A percentile compares a stretch with the other conserved stretches of the same genome.
Conservation (phyloP, 257 asterid species). For the Nicotiana undulata region DNA sequence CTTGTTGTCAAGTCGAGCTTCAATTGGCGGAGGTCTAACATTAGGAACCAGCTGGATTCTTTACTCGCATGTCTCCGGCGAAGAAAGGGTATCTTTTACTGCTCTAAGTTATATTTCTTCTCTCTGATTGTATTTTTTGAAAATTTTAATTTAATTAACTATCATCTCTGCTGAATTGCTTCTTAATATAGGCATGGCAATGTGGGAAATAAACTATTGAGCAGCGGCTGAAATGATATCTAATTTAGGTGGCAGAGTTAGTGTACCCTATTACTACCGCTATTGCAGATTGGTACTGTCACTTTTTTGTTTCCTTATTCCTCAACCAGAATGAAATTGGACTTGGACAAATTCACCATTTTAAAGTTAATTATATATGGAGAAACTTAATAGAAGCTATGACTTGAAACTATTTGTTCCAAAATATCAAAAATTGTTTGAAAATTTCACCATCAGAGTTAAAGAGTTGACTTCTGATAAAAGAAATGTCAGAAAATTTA, state of each 20-base stretch:
- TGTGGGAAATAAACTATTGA: background rate
- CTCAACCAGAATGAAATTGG: background rate
- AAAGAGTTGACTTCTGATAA: background rate
- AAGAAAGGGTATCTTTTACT: conserved; percentile 38
- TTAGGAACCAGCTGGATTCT: conserved; percentile 38
- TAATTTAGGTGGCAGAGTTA: background rate
- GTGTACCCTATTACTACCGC: background rate
- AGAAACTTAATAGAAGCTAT: background rate
- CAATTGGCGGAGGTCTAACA: too few relatives aligned
- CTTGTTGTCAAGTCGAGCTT: too few relatives aligned
- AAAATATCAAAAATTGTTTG: background rate
- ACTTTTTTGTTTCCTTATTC: background rate
- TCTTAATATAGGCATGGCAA: background rate
- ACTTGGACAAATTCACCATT: background rate
- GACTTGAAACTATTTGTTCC: background rate
- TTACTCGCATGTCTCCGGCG: conserved; percentile 40
- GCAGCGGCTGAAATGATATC: background rate
- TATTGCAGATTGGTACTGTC: background rate
- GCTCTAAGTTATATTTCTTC: background rate
- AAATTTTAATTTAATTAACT: background rate
- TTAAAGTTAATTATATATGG: background rate
- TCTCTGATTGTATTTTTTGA: background rate
- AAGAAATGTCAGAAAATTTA: too few relatives aligned
- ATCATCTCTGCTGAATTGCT: conserved; percentile 1
- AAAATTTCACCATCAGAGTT: background rate